Base-by-base conservation (phyloP, 345 rosid genomes). In the Kernera saxatilis region DNA sequence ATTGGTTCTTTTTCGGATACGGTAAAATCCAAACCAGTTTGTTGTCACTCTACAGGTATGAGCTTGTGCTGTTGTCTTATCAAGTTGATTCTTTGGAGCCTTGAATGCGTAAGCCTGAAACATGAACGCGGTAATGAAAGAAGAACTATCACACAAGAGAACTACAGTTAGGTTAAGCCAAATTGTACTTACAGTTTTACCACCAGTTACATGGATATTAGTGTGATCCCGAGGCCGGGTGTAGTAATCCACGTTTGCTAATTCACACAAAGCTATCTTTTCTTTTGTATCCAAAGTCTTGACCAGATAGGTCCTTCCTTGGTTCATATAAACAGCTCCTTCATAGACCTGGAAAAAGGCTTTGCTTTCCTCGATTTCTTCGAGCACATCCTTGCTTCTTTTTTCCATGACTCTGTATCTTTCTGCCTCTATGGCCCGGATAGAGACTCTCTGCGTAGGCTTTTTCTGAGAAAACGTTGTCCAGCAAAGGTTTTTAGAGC, bases 341-440 rank as follows among this genome's bases (percentile, higher is more conserved):
- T 91, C 97, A 60, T 91, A 82, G 8, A 93, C 87, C 93, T 93
- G 98, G 77, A 93, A 91, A 88, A 93, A 93, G 44, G 98, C 98
- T 77, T 73, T 89, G 87, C 97, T 91, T 81, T 93, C 96, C 79
- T 91, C 98, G 57, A 93, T 87, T 82, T 91, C 95, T 75, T 93
- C 97, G 17, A 93, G 87, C 59, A 86, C 78, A 73, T 84, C 83
- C 27, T 85, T 62, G 56, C 41, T 76, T 50, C 66, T 69, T 36
- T 58, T 77, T 66, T 87, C 86, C 72, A 87, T 77, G 51, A 91
- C 96, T 40, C 46, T 72, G 82, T 91, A 91, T 59, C 78, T 82
- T 77, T 71, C 91, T 51, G 84, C 50, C 78, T 91, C 98, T 72
- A 91, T 87, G 74, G 98, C 94, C 73, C 98, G 89, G 73, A 93